These are phyloP conservation scores for Colletotrichum coccodes DNA, from an alignment of 2,329 filamentous ascomycete genomes.

Conservation along the genomic window DNA sequence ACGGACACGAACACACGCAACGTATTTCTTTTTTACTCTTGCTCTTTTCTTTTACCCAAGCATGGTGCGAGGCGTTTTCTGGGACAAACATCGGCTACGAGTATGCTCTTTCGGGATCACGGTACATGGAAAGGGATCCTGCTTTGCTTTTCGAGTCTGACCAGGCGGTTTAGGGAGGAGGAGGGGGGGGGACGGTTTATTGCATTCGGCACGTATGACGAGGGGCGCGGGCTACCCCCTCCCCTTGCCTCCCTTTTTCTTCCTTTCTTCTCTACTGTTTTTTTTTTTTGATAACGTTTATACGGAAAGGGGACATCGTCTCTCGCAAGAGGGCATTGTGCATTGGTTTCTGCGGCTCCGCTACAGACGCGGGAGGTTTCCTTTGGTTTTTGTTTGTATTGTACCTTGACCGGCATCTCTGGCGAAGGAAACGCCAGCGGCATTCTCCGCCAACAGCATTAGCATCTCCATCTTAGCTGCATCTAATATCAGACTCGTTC, in stretches of 20 bases:
- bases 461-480: not conserved
- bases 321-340: conserved; percentile 18
- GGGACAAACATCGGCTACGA: not conserved
- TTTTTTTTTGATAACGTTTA: not conserved
- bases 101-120: conserved; percentile 1
- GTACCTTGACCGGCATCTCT: conserved; percentile 8
- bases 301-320: conserved; percentile 9
- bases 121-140: not conserved
- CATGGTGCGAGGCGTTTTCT: conserved; percentile 13
- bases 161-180: not conserved
- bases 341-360: not conserved
- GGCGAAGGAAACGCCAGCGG: too few species aligned
- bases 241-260: too few species aligned
- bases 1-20: conserved; percentile 10
- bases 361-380: too few species aligned
- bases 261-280: too few species aligned
- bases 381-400: not conserved
- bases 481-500: not conserved
- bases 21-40: not conserved
- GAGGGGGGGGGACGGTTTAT: not conserved
- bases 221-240: not conserved
- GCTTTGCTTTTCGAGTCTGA: not conserved
- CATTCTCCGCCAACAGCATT: too few species aligned
- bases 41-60: not conserved
- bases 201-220: not conserved